Evolutionary conservation across 1,284 basidiomycete genomes (phyloP), one percentile per base, ranked within the genome.

Genomic region (Malassezia slooffiae): DNA sequence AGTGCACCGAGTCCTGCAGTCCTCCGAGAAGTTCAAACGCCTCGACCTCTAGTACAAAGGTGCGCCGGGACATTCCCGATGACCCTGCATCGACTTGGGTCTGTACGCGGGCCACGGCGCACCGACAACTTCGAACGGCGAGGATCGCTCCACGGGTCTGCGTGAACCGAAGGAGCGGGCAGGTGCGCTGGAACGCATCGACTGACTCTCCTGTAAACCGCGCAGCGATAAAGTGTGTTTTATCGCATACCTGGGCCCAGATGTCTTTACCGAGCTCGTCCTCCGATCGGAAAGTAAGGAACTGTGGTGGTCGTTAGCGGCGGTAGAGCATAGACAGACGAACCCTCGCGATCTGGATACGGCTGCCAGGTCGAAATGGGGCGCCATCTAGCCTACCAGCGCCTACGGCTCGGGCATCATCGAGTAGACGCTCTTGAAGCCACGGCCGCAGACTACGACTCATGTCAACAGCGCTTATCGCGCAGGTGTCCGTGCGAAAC

Each of bases 211-310:
- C 17, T n/a, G 43, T 30, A 22, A 44, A 44, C 2, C 43, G 23
- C 19, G 35, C 43, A 5, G 36, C 26, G 3, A 44, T 32, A 23
- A 34, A 38, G 28, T 44, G 43, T 12, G 29, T 28, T 17, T 22
- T 20, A 17, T 44, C 43, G 26, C 43, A 34, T 23, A 44, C 43
- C 22, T 38, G 43, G 2, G 36, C 41, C 41, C 41, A 43, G 5
- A 43, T 24, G 20, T 43, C 41, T 3, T 22, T 17, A 16, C 19
- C 15, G 0, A 36, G 36, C 6, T 22, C 37, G 26, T 44, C 16
- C 22, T 44, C 41, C n/a, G 41, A 28, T 1, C 41, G 41, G 20
- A 37, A 44, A 10, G 43, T 44, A 11, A 38, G 24, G 24, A 44
- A 44, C 43, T 44, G n/a, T n/a, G 6, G 26, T 38, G n/a, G n/a